Evolutionary conservation across 768 basidiomycete genomes (phyloP), one percentile per base, ranked within the genome.

Genomic region (Leccinum aurantiacum): DNA sequence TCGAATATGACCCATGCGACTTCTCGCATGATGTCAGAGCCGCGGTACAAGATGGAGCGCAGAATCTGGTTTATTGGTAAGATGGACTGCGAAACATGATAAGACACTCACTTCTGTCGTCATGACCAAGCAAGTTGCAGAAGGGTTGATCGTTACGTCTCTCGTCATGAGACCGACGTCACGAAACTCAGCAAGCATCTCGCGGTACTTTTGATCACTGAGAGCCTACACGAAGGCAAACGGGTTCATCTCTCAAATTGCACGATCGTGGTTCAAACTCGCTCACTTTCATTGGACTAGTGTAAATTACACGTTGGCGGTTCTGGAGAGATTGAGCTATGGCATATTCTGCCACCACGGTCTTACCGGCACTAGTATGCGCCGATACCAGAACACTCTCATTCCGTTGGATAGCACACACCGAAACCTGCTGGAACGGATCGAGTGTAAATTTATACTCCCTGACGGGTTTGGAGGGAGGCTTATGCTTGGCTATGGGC

Each of bases 1-100:
- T 99, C 97, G 74, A 98, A 99, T 64, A 99, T 86, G 58, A 98
- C 96, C 97, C 97, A 99, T 1, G 95, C 95, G n/a, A 99, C 96
- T 79, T 99, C 97, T 58, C 97, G 91, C 91, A 98, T 95, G 65
- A 99, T 90, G 78, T 99, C 97, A 4, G 95, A 98, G 41, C 97
- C 97, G 56, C 97, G 89, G 71, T 99, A 99, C 27, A 99, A 79
- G 96, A 99, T 99, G 5, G 95, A 98, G 19, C 97, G 88, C 54
- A 99, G 74, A 87, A 99, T 98, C 95, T 98, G 63, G 29, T 22
- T 33, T 7, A 14, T 33, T 13, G 24, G 37, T 64, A 25, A 54
- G 33, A 48, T 27, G 15, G 27, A 37, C 7, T 49, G 10, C 6
- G 9, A 29, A 22, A 29, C 8, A 47, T 44, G 29, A 41, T 4